These are phyloP conservation scores for Trichosanthes cucumerina DNA, from an alignment of 306 rosid genomes.

Conservation along the genomic window DNA sequence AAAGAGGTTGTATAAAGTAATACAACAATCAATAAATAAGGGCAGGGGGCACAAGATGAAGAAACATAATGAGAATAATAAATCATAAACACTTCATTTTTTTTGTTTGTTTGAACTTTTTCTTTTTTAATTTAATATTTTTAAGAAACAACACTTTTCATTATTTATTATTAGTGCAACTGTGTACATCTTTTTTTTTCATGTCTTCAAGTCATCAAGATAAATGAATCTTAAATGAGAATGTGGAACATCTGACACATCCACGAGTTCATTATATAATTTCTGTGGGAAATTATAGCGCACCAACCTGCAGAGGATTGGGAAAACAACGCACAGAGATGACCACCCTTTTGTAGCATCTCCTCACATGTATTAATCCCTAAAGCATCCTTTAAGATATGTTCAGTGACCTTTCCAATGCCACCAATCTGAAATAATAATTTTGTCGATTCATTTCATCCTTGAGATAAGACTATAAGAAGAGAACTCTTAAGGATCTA, in stretches of 20 bases:
- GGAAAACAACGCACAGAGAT: conserved; percentile 73
- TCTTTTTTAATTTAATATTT: too few relatives aligned
- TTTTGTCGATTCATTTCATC: conserved; percentile 8
- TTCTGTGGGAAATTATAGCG: not conserved
- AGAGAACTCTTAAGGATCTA: conserved; percentile 7
- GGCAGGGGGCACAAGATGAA: not conserved
- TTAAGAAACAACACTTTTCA: too few relatives aligned
- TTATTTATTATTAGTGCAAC: too few relatives aligned
- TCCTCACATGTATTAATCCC: conserved; percentile 80
- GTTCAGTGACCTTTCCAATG: conserved; percentile 91
- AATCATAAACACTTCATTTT: not conserved
- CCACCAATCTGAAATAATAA: conserved; percentile 76
- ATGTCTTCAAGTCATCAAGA: not conserved
- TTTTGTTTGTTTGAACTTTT: too few relatives aligned
- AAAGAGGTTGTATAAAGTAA: conserved; percentile 7
- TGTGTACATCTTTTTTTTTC: too few relatives aligned
- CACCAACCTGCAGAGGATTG: conserved; percentile 65
- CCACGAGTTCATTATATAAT: not conserved
- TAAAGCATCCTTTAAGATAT: conserved; percentile 61
- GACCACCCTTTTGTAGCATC: conserved; percentile 62
- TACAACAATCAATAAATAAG: not conserved
- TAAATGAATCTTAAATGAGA: not conserved
- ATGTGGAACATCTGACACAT: not conserved
- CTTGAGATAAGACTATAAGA: conserved; percentile 3
- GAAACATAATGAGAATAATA: not conserved